These are phyloP conservation scores for Aureobasidium sp. DNA, from an alignment of 2,329 filamentous ascomycete species.

Conservation along the genomic window DNA sequence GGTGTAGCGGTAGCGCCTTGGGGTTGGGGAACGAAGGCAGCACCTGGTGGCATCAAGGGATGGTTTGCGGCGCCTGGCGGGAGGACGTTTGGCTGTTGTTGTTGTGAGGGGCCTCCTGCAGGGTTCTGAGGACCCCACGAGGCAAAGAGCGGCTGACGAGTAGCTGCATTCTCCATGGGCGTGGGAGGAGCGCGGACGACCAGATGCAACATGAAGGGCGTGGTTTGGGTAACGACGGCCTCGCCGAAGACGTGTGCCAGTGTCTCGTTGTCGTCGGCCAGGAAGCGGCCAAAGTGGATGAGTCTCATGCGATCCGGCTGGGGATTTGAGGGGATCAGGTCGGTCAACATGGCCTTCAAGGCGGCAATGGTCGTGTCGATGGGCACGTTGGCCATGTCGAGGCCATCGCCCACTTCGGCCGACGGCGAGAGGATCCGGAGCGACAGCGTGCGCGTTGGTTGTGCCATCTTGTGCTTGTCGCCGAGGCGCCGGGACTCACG, in stretches of 20 bases:
- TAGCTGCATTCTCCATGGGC: background rate
- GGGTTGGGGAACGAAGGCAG: background rate
- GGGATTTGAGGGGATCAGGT: conserved; percentile 42
- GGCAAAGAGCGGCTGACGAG: background rate
- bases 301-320: conserved; percentile 45
- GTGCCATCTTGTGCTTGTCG: background rate
- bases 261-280: conserved; percentile 43
- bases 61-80: background rate
- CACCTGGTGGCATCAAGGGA: background rate
- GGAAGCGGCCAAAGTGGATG: conserved; percentile 51
- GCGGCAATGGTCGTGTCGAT: conserved; percentile 40
- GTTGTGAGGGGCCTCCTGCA: background rate
- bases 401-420: conserved; percentile 5
- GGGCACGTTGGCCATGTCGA: conserved; percentile 19
- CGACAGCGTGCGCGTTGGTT: conserved; percentile 2
- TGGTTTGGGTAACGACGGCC: conserved; percentile 39
- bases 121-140: background rate
- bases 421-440: conserved; percentile 17
- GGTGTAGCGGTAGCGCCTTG: background rate
- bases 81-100: background rate
- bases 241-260: conserved; percentile 46
- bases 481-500: background rate
- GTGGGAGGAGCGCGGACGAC: conserved; percentile 19
- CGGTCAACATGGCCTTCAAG: conserved; percentile 47
- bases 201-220: conserved; percentile 30